Percentiles rank a stretch among this genome's conserved stretches.
These are phyloP conservation scores for Boehmeria nivea DNA, from an alignment of 306 rosid genomes.

Conservation along the genomic window DNA sequence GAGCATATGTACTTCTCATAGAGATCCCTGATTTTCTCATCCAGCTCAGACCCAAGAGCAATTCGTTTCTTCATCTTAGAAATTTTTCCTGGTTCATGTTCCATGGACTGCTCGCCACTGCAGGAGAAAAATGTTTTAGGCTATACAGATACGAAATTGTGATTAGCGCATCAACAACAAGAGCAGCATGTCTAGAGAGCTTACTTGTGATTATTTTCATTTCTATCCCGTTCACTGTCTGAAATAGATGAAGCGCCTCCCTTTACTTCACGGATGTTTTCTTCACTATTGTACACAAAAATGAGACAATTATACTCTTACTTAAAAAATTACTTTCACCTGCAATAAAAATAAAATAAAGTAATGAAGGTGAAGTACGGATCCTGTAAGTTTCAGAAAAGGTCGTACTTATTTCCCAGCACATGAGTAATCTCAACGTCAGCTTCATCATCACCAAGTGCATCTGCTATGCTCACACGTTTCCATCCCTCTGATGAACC, in stretches of 20 bases:
- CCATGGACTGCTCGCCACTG: constrained; percentile 46
- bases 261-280: constrained; percentile 23
- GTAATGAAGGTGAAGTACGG: not conserved
- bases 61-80: constrained; percentile 55
- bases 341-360: constrained; percentile 6
- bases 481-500: constrained; percentile 54
- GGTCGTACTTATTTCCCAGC: constrained; percentile 45
- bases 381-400: constrained; percentile 16
- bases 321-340: constrained; percentile 1
- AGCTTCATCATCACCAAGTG: constrained; percentile 99
- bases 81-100: constrained; percentile 33
- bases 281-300: constrained; percentile 29
- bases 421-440: constrained; percentile 70
- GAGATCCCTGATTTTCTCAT: constrained; percentile 61
- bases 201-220: constrained; percentile 37
- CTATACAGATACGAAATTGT: constrained; percentile 18
- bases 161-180: not conserved
- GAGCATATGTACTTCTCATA: constrained; percentile 59
- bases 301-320: constrained; percentile 11
- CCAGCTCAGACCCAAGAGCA: constrained; percentile 56
- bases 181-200: constrained; percentile 7
- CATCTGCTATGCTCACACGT: constrained; percentile 72
- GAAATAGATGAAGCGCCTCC: constrained; percentile 39
- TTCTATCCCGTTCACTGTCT: constrained; percentile 24
- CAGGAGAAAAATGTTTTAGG: constrained; percentile 29